Conservation (phyloP, 2,329 filamentous ascomycete genomes). For the Fusarium sp. region DNA sequence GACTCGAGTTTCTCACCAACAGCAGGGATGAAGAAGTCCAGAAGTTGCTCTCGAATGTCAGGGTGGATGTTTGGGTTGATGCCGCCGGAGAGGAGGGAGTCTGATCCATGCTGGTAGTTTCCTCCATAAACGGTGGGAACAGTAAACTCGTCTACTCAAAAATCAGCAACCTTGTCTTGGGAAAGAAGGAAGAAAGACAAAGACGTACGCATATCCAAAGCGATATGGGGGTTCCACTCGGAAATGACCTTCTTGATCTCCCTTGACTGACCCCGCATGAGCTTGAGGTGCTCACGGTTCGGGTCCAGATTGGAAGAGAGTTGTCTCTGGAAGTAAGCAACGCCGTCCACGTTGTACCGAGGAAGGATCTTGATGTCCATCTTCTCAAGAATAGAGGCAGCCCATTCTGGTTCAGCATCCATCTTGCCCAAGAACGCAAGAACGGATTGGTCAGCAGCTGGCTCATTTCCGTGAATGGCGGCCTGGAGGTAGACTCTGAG, state of each 20-base stretch:
- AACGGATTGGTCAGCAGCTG: conserved; percentile 11
- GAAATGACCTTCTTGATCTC: conserved; percentile 6
- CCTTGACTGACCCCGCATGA: conserved; percentile 3
- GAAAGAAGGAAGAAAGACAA: rapidly evolving
- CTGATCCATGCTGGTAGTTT: conserved; percentile 3
- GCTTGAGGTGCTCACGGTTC: conserved; percentile 14
- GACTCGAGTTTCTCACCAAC: background rate
- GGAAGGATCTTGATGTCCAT: conserved; percentile 29
- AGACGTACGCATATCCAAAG: conserved; percentile 13
- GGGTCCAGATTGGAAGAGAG: conserved; percentile 16
- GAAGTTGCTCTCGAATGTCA: conserved; percentile 8
- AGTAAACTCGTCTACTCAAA: background rate
- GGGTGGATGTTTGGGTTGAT: conserved; percentile 23
- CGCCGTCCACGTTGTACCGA: conserved; percentile 16
- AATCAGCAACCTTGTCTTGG: background rate
- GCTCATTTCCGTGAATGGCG: conserved; percentile 24
- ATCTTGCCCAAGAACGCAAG: conserved; percentile 16
- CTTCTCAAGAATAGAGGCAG: conserved; percentile 10
- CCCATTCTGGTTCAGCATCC: conserved; percentile 20
- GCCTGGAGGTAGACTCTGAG: conserved; percentile 10
- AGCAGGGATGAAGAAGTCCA: conserved; percentile 15
- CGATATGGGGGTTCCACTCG: conserved; percentile 18
- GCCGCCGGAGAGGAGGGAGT: background rate
- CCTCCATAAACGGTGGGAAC: conserved; percentile 11
- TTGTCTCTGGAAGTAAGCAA: conserved; percentile 24